These are phyloP conservation scores for Coffea humblotiana DNA, from an alignment of 305 asterid species.

Conservation along the genomic window DNA sequence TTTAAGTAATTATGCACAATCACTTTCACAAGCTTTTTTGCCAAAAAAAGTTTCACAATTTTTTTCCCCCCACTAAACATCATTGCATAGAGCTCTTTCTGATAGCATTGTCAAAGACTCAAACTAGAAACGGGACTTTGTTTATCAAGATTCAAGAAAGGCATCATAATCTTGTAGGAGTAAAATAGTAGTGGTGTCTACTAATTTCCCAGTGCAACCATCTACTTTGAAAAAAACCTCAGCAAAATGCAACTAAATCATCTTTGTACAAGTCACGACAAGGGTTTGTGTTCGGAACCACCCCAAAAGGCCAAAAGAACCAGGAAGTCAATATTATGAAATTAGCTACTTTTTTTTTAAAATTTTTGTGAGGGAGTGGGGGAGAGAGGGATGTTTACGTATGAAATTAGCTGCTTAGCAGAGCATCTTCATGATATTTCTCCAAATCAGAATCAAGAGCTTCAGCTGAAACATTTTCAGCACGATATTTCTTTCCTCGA, in stretches of 20 bases:
- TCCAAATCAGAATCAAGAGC: conserved; percentile 59
- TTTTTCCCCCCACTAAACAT: neutral
- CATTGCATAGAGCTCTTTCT: neutral
- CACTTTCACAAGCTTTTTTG: too few relatives aligned
- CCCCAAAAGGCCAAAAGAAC: neutral
- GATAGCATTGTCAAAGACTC: neutral
- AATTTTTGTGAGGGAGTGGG: too few relatives aligned
- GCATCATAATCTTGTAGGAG: neutral
- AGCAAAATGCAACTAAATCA: neutral
- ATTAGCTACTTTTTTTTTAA: neutral
- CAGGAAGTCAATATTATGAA: neutral
- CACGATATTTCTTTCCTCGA: conserved; percentile 23
- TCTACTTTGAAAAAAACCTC: neutral
- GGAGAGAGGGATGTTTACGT: too few relatives aligned
- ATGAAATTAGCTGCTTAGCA: neutral
- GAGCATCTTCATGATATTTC: conserved; percentile 34
- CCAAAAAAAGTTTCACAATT: neutral
- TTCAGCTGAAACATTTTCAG: conserved; percentile 35
- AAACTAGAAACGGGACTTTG: neutral
- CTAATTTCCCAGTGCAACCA: neutral
- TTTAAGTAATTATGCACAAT: too few relatives aligned
- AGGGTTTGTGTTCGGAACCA: neutral
- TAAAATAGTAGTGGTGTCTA: neutral
- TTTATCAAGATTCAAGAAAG: neutral
- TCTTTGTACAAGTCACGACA: neutral